These are phyloP conservation scores for Cadophora gregata DNA, from an alignment of 2,329 filamentous ascomycete genomes.

Conservation along the genomic window DNA sequence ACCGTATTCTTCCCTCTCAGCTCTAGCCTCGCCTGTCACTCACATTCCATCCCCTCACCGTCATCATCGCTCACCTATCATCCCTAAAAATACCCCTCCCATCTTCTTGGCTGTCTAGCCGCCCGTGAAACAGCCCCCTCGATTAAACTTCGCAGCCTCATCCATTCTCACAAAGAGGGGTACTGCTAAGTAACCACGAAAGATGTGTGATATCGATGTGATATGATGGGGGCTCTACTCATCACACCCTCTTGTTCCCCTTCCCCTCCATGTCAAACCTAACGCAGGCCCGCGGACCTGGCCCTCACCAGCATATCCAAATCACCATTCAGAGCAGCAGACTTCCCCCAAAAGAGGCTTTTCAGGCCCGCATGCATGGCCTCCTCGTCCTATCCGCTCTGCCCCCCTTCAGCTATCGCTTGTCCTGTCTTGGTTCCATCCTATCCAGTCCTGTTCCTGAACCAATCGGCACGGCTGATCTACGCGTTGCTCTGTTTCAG, in stretches of 20 bases:
- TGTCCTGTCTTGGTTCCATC: background rate
- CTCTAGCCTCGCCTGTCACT: constrained; percentile 9
- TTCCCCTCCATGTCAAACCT: constrained; percentile 4
- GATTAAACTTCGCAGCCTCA: background rate
- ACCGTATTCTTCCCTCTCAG: constrained; percentile 11
- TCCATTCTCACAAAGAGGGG: background rate
- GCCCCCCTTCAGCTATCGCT: background rate
- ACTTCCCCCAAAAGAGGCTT: constrained; percentile 10
- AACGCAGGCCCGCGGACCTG: constrained; percentile 13
- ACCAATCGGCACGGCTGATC: constrained; percentile 20
- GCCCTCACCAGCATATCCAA: background rate
- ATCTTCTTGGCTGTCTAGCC: constrained; percentile 12
- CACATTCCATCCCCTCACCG: background rate
- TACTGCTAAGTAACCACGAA: background rate
- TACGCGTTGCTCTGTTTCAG: constrained; percentile 11
- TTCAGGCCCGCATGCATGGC: constrained; percentile 20
- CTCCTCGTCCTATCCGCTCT: background rate
- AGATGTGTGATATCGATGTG: background rate
- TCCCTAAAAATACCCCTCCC: constrained; percentile 5
- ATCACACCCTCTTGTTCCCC: constrained; percentile 5
- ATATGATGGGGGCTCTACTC: constrained; percentile 2
- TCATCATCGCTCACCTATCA: background rate
- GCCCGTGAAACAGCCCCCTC: constrained; percentile 9
- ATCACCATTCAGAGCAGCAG: constrained; percentile 2
- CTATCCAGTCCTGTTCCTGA: constrained; percentile 13